phyloP scores from a whole-genome alignment of 352 stramenopile genomes.

The Phytopythium aichiense region DNA sequence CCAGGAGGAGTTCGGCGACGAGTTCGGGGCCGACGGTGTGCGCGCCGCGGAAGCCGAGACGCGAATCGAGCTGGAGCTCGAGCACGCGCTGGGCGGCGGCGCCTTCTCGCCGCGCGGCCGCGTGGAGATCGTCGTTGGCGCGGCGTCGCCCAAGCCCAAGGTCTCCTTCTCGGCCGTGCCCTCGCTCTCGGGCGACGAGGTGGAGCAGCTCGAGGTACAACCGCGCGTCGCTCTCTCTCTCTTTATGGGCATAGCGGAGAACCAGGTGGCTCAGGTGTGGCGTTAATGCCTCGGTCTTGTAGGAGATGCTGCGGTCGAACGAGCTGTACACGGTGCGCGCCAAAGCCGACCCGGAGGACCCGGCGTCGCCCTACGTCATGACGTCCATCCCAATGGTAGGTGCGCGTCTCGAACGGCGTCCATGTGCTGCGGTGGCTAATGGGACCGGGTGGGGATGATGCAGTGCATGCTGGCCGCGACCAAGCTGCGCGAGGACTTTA shows the following conservation, averaged over 20 bases:
- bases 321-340: constrained; percentile 68
- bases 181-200: constrained; percentile 35
- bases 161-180: constrained; percentile 52
- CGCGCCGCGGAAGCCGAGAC: constrained; percentile 32
- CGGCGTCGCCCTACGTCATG: constrained; percentile 63
- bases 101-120: constrained; percentile 45
- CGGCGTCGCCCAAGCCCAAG: constrained; percentile 52
- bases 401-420: not conserved
- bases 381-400: constrained; percentile 68
- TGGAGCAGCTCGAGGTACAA: constrained; percentile 33
- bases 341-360: constrained; percentile 51
- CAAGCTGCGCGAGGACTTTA: constrained; percentile 73
- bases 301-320: constrained; percentile 38
- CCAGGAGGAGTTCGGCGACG: constrained; percentile 63
- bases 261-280: too few species aligned
- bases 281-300: too few species aligned
- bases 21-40: constrained; percentile 45
- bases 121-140: constrained; percentile 57
- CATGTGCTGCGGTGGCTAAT: not conserved
- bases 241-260: too few species aligned
- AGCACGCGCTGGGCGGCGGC: constrained; percentile 42
- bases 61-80: constrained; percentile 54
- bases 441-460: not conserved
- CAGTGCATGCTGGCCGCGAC: constrained; percentile 72
- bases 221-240: too few species aligned